phyloP scores from a whole-genome alignment of 78 protist species.

The Speleostelium caveatum region DNA sequence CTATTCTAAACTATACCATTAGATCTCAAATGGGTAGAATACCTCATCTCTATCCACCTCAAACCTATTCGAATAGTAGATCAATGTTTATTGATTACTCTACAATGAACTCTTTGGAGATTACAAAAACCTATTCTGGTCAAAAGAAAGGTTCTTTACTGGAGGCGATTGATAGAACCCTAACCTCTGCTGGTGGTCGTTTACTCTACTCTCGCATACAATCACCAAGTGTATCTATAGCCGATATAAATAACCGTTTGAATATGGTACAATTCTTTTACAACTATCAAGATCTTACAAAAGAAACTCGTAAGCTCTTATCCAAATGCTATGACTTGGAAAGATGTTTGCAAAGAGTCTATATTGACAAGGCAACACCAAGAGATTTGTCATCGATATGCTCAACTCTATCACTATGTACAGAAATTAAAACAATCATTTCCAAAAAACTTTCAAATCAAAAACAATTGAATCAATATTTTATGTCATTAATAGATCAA shows the following conservation, averaged over 20 bases:
- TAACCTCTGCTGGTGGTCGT: constrained; percentile 58
- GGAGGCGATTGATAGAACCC: constrained; percentile 48
- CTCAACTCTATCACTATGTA: constrained; percentile 9
- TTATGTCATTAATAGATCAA: neutral
- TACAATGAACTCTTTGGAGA: constrained; percentile 63
- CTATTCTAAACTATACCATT: constrained; percentile 31
- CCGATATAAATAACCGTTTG: constrained; percentile 55
- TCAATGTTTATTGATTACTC: constrained; percentile 74
- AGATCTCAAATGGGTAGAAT: constrained; percentile 32
- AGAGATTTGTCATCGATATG: constrained; percentile 56
- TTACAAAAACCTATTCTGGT: constrained; percentile 47
- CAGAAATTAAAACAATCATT: neutral
- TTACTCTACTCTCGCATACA: constrained; percentile 49
- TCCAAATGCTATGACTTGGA: constrained; percentile 39
- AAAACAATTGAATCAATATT: neutral
- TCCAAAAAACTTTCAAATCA: neutral
- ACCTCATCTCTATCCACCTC: constrained; percentile 14
- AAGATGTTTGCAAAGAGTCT: constrained; percentile 70
- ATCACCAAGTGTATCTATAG: constrained; percentile 28
- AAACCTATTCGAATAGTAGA: neutral
- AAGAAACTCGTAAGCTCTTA: constrained; percentile 15
- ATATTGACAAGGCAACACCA: constrained; percentile 51
- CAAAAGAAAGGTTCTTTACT: constrained; percentile 27
- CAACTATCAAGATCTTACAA: neutral
- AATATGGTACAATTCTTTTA: constrained; percentile 29